These are phyloP conservation scores for Triticum aestivum DNA, from an alignment of 176 grass and related monocot species.

Conservation along the genomic window DNA sequence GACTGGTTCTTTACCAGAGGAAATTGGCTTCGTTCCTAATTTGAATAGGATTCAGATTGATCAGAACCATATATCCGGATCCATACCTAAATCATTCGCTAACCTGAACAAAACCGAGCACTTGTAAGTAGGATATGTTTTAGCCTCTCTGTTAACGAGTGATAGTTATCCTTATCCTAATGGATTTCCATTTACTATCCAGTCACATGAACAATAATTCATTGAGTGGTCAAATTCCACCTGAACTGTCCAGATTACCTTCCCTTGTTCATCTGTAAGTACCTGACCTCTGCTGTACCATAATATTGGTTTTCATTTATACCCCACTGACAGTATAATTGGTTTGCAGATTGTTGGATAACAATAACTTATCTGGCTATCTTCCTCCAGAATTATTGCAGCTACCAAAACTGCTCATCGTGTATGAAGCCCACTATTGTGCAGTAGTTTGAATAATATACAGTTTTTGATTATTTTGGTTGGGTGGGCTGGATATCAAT, in stretches of 20 bases:
- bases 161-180: slow-evolving; percentile 31
- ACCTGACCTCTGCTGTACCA: neutral
- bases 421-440: slow-evolving; percentile 49
- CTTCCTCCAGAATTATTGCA: slow-evolving; percentile 56
- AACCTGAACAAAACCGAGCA: slow-evolving; percentile 76
- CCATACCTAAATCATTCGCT: slow-evolving; percentile 83
- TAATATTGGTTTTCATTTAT: slow-evolving; percentile 32
- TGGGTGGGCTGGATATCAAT: neutral
- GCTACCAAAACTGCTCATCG: slow-evolving; percentile 53
- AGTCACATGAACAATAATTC: slow-evolving; percentile 99
- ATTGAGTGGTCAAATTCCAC: slow-evolving; percentile 94
- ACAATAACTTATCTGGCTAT: slow-evolving; percentile 67
- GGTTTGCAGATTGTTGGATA: slow-evolving; percentile 77
- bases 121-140: slow-evolving; percentile 72
- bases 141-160: slow-evolving; percentile 13
- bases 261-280: slow-evolving; percentile 93
- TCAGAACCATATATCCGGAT: slow-evolving; percentile 81
- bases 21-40: slow-evolving; percentile 73
- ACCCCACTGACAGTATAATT: slow-evolving; percentile 20
- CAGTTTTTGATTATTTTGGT: neutral
- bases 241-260: slow-evolving; percentile 75
- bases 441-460: slow-evolving; percentile 16
- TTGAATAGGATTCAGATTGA: slow-evolving; percentile 94
- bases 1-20: slow-evolving; percentile 74
- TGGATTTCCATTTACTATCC: slow-evolving; percentile 24